Evolutionary conservation across 2,329 filamentous ascomycete genomes (phyloP).

Genomic region (Metarhizium guizhouense): DNA sequence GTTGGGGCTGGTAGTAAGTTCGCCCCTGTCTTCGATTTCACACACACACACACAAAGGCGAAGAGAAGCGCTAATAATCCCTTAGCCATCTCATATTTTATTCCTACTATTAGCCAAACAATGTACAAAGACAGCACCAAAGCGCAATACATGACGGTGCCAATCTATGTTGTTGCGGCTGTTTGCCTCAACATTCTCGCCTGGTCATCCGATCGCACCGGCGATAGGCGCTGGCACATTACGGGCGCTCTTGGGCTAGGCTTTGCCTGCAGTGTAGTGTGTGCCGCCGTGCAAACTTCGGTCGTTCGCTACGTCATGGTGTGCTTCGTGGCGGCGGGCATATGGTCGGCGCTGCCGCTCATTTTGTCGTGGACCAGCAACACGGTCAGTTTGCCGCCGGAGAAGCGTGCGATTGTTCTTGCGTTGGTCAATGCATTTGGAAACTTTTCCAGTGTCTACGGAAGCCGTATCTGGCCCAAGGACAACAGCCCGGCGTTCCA

Average conservation of each 20-base stretch:
- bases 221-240: conserved; percentile 15
- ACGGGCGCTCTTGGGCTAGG: conserved; percentile 11
- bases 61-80: not conserved
- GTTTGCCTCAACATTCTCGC: conserved; percentile 13
- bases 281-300: conserved; percentile 12
- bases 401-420: conserved; percentile 23
- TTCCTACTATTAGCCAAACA: conserved; percentile 39
- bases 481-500: conserved; percentile 16
- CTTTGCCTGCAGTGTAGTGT: conserved; percentile 11
- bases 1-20: conserved; percentile 28
- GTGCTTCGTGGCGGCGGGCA: conserved; percentile 5
- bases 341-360: conserved; percentile 6
- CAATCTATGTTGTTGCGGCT: conserved; percentile 10
- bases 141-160: conserved; percentile 37
- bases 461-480: conserved; percentile 20
- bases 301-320: conserved; percentile 20
- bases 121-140: conserved; percentile 35
- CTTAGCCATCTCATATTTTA: conserved; percentile 40
- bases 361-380: conserved; percentile 19
- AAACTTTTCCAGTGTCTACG: conserved; percentile 22
- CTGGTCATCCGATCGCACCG: conserved; percentile 13
- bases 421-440: conserved; percentile 22
- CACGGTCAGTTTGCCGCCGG: conserved; percentile 16
- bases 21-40: not conserved
- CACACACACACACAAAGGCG: too few relatives aligned